phyloP scores from a whole-genome alignment of 2,329 filamentous ascomycete genomes.

The Lachnellula cervina region DNA sequence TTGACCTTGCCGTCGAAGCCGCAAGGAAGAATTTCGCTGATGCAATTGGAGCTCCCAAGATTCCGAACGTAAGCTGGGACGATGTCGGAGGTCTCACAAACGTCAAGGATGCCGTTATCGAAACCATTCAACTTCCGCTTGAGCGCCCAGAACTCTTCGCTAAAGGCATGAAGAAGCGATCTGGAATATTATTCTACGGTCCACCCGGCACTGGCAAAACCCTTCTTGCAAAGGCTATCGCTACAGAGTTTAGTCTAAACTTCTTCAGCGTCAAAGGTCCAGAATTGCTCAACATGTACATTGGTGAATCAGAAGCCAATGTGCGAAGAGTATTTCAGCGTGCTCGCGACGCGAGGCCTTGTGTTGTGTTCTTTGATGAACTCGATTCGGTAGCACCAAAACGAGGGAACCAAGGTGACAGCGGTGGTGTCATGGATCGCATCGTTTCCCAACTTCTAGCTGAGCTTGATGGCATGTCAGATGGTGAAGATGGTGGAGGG shows the following conservation, averaged over 20 bases:
- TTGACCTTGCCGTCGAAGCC: constrained; percentile 89
- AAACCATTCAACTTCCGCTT: constrained; percentile 91
- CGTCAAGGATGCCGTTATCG: constrained; percentile 94
- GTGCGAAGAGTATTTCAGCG: constrained; percentile 85
- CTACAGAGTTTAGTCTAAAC: constrained; percentile 88
- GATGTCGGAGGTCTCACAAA: constrained; percentile 91
- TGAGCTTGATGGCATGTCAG: constrained; percentile 96
- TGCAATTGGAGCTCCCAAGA: constrained; percentile 94
- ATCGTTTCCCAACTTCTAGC: constrained; percentile 94
- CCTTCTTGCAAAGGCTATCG: constrained; percentile 86
- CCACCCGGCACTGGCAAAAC: constrained; percentile 91
- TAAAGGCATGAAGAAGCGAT: constrained; percentile 97
- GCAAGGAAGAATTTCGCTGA: constrained; percentile 98
- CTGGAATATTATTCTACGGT: constrained; percentile 87
- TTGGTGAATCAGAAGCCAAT: constrained; percentile 89
- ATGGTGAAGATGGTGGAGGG: constrained; percentile 72
- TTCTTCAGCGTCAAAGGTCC: constrained; percentile 94
- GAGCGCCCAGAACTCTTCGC: constrained; percentile 91
- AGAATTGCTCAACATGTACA: constrained; percentile 92
- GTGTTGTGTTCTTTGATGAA: constrained; percentile 92
- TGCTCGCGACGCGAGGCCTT: constrained; percentile 78
- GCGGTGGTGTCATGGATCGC: constrained; percentile 95
- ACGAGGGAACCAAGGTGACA: constrained; percentile 94
- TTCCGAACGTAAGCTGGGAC: constrained; percentile 93
- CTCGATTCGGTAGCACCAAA: constrained; percentile 92